Evolutionary conservation across 768 basidiomycete species (phyloP).

Genomic region (Serendipita sp.): DNA sequence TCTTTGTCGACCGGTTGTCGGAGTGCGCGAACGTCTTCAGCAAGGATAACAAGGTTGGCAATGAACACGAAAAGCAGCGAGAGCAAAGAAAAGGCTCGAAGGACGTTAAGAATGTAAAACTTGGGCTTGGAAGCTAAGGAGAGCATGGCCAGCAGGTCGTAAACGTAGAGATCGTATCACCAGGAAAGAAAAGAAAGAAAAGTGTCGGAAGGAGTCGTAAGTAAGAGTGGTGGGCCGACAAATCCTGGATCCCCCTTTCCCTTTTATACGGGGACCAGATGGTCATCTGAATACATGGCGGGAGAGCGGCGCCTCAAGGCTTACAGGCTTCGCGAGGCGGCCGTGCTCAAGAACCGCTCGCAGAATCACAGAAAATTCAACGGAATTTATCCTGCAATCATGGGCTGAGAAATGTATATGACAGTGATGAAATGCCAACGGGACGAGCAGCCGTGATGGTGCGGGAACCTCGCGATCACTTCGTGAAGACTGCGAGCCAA

Average conservation of each 20-base stretch:
- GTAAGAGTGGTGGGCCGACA: not conserved
- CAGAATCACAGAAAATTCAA: no score
- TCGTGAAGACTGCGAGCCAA: not conserved
- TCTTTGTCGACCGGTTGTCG: not conserved
- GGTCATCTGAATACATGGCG: not conserved
- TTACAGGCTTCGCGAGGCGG: no score
- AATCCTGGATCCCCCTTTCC: not conserved
- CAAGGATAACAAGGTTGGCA: not conserved
- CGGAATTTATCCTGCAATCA: no score
- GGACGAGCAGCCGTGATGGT: not conserved
- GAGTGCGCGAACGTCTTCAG: not conserved
- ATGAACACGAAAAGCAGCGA: slow-evolving; percentile 2
- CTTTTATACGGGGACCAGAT: not conserved
- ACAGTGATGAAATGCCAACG: no score
- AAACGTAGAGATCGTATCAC: no score
- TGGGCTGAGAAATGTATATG: no score
- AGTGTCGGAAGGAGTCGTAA: not conserved
- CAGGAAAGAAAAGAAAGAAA: no score
- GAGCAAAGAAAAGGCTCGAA: slow-evolving; percentile 2
- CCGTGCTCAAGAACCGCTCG: no score
- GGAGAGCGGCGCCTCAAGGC: not conserved
- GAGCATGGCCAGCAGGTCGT: slow-evolving; percentile 1
- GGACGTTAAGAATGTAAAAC: slow-evolving; percentile 1
- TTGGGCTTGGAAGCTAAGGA: slow-evolving; percentile 2
- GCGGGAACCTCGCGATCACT: not conserved